Conservation (phyloP, 257 asterid genomes). For the Euphrasia confusa region DNA sequence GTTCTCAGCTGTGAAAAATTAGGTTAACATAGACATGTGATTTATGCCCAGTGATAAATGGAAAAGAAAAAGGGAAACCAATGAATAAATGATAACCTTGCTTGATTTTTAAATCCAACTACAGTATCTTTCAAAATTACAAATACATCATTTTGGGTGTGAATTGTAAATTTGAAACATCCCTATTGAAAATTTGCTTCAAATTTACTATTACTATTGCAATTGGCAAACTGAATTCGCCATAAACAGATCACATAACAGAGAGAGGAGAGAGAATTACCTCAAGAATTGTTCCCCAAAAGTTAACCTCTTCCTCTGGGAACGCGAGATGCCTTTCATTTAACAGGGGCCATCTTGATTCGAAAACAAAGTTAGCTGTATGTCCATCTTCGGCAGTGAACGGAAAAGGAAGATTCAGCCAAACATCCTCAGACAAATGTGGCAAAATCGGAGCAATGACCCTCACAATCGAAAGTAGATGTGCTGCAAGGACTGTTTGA, state of each 20-base stretch:
- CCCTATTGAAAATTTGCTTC: not conserved
- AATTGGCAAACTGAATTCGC: not conserved
- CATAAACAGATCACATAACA: not conserved
- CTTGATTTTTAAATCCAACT: not conserved
- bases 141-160: no score
- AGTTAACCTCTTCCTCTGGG: slow-evolving; percentile 56
- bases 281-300: slow-evolving; percentile 94
- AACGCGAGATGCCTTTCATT: slow-evolving; percentile 53
- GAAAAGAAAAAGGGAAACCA: not conserved
- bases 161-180: no score
- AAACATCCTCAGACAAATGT: slow-evolving; percentile 93
- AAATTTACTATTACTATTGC: not conserved
- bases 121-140: no score
- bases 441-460: slow-evolving; percentile 90
- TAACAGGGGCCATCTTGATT: slow-evolving; percentile 73
- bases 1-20: slow-evolving; percentile 71
- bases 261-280: slow-evolving; percentile 29
- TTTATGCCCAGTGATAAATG: not conserved
- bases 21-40: slow-evolving; percentile 11
- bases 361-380: slow-evolving; percentile 61
- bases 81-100: not conserved
- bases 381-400: slow-evolving; percentile 55
- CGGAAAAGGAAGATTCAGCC: slow-evolving; percentile 93
- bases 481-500: slow-evolving; percentile 88
- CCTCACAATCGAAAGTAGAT: slow-evolving; percentile 62